A percentile compares a stretch with the other conserved stretches of the same genome.
phyloP scores from a whole-genome alignment of 176 grass and related monocot genomes.

The Melocanna baccifera region DNA sequence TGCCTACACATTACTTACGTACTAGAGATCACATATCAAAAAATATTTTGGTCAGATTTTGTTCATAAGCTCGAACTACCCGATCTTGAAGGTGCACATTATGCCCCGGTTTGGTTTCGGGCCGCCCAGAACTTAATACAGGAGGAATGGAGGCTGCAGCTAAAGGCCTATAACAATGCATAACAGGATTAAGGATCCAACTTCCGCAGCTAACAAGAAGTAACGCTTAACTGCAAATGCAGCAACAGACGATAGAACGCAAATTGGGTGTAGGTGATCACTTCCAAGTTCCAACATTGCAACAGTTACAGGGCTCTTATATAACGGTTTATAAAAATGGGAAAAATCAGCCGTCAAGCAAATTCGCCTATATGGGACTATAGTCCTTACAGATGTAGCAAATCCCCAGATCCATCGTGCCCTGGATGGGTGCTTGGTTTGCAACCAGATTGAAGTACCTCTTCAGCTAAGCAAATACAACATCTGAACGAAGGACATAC shows the following conservation, averaged over 20 bases:
- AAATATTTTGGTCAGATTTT: neutral
- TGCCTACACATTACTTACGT: no score
- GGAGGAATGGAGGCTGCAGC: neutral
- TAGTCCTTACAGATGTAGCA: neutral
- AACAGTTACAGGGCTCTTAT: neutral
- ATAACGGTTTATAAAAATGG: neutral
- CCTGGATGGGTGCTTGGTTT: neutral
- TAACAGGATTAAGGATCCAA: neutral
- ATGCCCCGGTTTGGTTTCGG: neutral
- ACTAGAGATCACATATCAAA: neutral
- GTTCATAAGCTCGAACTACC: neutral
- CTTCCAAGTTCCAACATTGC: neutral
- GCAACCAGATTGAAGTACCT: neutral
- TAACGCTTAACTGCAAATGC: neutral
- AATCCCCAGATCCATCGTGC: neutral
- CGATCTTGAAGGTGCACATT: neutral
- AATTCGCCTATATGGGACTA: neutral
- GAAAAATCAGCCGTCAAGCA: neutral
- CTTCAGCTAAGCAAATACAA: conserved; percentile 58
- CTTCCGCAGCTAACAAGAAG: neutral
- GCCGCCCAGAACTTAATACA: neutral
- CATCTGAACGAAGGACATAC: conserved; percentile 85
- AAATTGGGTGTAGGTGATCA: neutral
- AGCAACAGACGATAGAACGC: neutral
- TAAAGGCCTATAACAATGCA: neutral